Evolutionary conservation across 805 yeast genomes (phyloP).

Genomic region (Myxozyma neglecta): DNA sequence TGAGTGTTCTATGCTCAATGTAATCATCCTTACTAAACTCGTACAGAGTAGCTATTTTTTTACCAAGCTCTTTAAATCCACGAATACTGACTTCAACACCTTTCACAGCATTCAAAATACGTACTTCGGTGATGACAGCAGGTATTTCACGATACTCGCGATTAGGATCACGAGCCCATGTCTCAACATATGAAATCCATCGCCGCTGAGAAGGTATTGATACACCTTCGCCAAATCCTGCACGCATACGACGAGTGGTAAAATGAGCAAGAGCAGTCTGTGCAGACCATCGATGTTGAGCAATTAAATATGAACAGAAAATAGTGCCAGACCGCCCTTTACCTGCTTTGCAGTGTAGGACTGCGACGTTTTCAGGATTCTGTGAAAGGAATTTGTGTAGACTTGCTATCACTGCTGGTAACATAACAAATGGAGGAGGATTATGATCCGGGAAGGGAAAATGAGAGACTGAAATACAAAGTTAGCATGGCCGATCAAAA

Average conservation of each 20-base stretch:
- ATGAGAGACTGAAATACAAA: slow-evolving; percentile 38
- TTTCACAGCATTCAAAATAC: slow-evolving; percentile 25
- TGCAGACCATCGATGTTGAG: slow-evolving; percentile 43
- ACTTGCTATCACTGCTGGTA: slow-evolving; percentile 48
- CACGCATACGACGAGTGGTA: slow-evolving; percentile 57
- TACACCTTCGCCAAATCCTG: slow-evolving; percentile 62
- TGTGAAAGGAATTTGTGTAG: slow-evolving; percentile 48
- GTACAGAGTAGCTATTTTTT: slow-evolving; percentile 22
- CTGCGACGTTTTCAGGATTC: slow-evolving; percentile 51
- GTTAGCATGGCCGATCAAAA: background rate
- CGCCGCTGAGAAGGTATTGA: slow-evolving; percentile 69
- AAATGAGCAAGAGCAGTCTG: slow-evolving; percentile 55
- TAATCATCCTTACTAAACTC: slow-evolving; percentile 19
- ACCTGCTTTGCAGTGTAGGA: slow-evolving; percentile 86
- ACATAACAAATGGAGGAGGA: slow-evolving; percentile 62
- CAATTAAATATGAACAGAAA: slow-evolving; percentile 69
- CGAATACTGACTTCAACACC: slow-evolving; percentile 32
- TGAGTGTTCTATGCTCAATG: background rate
- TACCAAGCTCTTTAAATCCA: slow-evolving; percentile 30
- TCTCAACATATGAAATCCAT: slow-evolving; percentile 60
- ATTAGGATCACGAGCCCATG: slow-evolving; percentile 34
- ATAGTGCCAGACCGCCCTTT: slow-evolving; percentile 88
- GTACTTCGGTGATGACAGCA: slow-evolving; percentile 31
- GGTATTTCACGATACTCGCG: slow-evolving; percentile 28
- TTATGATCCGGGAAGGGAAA: slow-evolving; percentile 76